Base-by-base conservation (phyloP, 2,329 filamentous ascomycete species). In the Pseudocercospora cruenta region DNA sequence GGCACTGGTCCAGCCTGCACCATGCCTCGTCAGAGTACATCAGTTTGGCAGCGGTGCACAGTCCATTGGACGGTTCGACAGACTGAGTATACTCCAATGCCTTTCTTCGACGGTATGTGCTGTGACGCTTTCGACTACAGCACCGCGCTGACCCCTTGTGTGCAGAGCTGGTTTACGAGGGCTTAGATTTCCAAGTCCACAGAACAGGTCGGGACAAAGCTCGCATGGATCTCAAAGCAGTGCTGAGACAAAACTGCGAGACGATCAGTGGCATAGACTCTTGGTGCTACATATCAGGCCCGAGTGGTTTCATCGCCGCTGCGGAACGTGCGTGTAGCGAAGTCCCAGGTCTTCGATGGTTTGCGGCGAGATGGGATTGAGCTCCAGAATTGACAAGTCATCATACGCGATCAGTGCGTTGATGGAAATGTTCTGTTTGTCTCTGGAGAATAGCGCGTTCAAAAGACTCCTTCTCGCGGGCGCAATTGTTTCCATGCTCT, bases 221-320 rank as follows among this genome's bases (percentile, higher is more conserved):
- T 31, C 63, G 66, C 31, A 60, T 61, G 3, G 63, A 68, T 51
- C 43, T 63, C 22, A 21, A 49, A 8, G 36, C 45, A 8, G 60
- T 53, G 4, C 36, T 68, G 16, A 26, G n/a, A 4, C 31, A 63
- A 22, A 63, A 61, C n/a, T 62, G 63, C 33, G 57, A n/a, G 8
- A 39, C 16, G 36, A 14, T 60, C 3, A 47, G 55, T 4, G 57
- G 63, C 14, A 12, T 10, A 5, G 49, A 53, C 19, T 39, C 28
- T 24, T 68, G 66, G 66, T 63, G 59, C 57, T 68, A 68, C 21
- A 64, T 68, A 6, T 68, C 60, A 53, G 66, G 66, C 9, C 66
- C 66, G 6, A 43, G 47, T 7, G 63, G 63, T 1, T 68, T 68
- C 60, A 62, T 68, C 16, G 28, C 58, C 1, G 60, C 60, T 12